These are phyloP conservation scores for Ballota nigra DNA, from an alignment of 257 asterid genomes.

Conservation along the genomic window DNA sequence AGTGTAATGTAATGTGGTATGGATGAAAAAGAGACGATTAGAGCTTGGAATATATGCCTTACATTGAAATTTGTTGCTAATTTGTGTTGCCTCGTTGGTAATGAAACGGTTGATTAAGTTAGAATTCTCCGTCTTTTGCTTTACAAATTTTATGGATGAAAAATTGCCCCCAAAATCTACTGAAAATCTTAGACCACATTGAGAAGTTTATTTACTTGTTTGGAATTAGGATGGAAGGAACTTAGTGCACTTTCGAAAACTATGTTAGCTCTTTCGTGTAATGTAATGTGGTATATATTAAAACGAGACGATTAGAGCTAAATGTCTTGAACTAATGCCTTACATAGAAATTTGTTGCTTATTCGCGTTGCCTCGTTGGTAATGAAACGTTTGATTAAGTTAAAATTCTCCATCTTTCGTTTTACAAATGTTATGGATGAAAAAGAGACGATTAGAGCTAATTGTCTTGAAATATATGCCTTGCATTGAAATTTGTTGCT, in stretches of 20 bases:
- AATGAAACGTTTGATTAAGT: not conserved
- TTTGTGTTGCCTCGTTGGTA: not conserved
- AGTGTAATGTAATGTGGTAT: too few relatives aligned
- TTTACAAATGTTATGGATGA: not conserved
- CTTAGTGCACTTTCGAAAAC: not conserved
- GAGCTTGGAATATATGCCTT: too few relatives aligned
- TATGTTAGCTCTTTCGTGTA: not conserved
- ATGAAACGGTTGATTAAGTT: not conserved
- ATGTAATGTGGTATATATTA: too few relatives aligned
- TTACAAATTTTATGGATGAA: not conserved
- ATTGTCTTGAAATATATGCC: not conserved
- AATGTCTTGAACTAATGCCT: not conserved
- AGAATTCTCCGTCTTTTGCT: not conserved
- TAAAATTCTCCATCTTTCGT: not conserved
- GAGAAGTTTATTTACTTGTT: too few relatives aligned
- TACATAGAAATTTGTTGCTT: not conserved
- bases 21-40: too few relatives aligned
- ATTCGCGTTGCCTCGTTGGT: not conserved
- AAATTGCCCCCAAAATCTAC: not conserved
- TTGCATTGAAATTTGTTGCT: not conserved
- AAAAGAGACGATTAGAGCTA: not conserved
- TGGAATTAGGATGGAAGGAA: not conserved
- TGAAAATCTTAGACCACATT: too few relatives aligned
- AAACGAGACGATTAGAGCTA: not conserved
- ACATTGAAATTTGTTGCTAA: not conserved